Conservation (phyloP, 768 basidiomycete species). For the Leccinum broughii region DNA sequence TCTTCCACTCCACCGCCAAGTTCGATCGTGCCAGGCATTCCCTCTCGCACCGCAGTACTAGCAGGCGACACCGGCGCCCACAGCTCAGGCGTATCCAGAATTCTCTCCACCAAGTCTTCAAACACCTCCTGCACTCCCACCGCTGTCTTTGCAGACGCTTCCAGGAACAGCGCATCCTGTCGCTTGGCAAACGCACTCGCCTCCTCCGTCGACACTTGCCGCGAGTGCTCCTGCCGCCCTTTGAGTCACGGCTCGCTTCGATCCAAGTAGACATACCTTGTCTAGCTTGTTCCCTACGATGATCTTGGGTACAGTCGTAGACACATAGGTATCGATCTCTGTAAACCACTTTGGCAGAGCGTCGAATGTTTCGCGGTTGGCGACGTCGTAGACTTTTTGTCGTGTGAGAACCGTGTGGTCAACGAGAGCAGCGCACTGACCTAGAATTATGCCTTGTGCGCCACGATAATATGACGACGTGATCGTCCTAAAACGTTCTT, state of each 20-base stretch:
- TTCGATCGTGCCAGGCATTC: constrained; percentile 47
- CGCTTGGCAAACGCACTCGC: constrained; percentile 77
- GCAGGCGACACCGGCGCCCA: constrained; percentile 51
- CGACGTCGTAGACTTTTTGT: constrained; percentile 85
- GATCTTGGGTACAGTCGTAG: constrained; percentile 84
- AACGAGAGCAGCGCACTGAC: constrained; percentile 31
- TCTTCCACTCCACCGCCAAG: constrained; percentile 19
- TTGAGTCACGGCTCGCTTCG: background rate
- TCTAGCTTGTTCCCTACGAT: constrained; percentile 95
- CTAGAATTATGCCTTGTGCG: constrained; percentile 80
- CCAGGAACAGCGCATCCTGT: constrained; percentile 85
- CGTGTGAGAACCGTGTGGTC: background rate
- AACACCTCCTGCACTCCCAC: constrained; percentile 79
- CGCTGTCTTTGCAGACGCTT: constrained; percentile 91
- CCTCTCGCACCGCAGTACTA: constrained; percentile 12
- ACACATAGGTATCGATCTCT: constrained; percentile 93
- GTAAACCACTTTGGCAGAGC: constrained; percentile 91
- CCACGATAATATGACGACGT: constrained; percentile 95
- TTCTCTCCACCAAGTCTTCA: constrained; percentile 74
- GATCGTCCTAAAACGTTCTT: constrained; percentile 95
- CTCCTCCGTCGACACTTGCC: constrained; percentile 80
- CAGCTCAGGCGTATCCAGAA: constrained; percentile 80
- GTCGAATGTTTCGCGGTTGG: constrained; percentile 90
- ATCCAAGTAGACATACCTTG: constrained; percentile 54
- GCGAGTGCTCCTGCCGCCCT: constrained; percentile 72